Evolutionary conservation across 306 rosid species (phyloP).

Genomic region (Carpinus viminea): DNA sequence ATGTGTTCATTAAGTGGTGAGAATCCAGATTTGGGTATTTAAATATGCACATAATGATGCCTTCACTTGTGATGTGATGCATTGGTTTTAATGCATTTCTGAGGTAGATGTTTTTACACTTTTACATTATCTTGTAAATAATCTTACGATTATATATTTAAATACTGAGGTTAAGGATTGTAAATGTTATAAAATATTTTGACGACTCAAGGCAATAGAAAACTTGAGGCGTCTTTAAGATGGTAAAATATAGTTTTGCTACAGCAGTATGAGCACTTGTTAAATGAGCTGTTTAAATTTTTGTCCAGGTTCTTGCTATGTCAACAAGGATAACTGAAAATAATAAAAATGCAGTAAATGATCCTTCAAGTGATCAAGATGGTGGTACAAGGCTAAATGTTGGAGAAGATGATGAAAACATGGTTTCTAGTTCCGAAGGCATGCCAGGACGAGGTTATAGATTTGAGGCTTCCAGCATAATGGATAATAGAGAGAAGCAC

Average conservation of each 20-base stretch:
- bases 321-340: conserved; percentile 57
- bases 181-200: neutral
- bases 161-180: neutral
- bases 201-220: neutral
- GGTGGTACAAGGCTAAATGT: conserved; percentile 53
- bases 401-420: conserved; percentile 79
- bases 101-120: neutral
- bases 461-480: conserved; percentile 48
- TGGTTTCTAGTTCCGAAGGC: conserved; percentile 69
- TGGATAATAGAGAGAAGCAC: conserved; percentile 74
- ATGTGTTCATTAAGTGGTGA: neutral
- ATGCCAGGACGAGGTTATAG: conserved; percentile 33
- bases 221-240: conserved; percentile 1
- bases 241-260: neutral
- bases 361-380: conserved; percentile 53
- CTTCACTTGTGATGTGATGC: neutral
- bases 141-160: neutral
- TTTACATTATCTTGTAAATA: neutral
- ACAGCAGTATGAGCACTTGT: neutral
- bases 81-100: neutral
- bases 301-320: conserved; percentile 83
- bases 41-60: neutral
- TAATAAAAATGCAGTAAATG: conserved; percentile 42
- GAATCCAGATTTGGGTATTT: neutral
- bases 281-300: conserved; percentile 27